Base-by-base conservation (phyloP, 768 basidiomycete species). In the Lactarius tabidus region DNA sequence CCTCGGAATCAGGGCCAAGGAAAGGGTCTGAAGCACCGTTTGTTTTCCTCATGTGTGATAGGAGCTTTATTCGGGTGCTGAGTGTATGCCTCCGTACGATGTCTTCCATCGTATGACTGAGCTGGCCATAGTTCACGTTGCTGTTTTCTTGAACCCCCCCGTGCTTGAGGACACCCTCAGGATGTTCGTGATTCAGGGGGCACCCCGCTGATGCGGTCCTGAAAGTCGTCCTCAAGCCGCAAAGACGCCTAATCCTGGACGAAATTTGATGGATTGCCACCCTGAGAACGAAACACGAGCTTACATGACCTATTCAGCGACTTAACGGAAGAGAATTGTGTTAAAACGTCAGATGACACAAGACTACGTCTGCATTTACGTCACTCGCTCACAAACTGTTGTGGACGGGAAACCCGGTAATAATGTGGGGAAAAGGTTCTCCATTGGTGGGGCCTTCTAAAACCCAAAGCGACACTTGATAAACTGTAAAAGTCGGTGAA, bases 121-220 rank as follows among this genome's bases (percentile, higher is more conserved):
- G 76, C 23, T 81, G 79, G 0, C 83, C 91, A 70, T 89, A 93
- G 73, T 95, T 96, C 88, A 94, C n/a, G 75, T 95, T 95, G 15
- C 86, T 87, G 93, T 92, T 77, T 95, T 95, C 80, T 96, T 96
- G 82, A 95, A 95, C 23, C 91, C 91, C 91, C 33, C 90, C 89
- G 53, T 91, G 89, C 66, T 88, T 82, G 79, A 84, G 90, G 1
- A 89, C 90, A 72, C 86, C 85, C 18, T 83, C 75, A 1, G 76
- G 74, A 68, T 76, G 76, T 45, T 82, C 82, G 73, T 93, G 91
- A 62, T 81, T 80, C 1, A 91, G 91, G 51, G 91, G 85, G 28
- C 92, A 90, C 66, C 92, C 87, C 84, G 86, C 78, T 75, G 57
- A 88, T 84, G 45, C 91, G 86, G 65, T 81, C 82, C 55, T 85